Evolutionary conservation across 768 basidiomycete species (phyloP), one percentile per base, ranked within the genome.

Genomic region (Rubroboletus satanas): DNA sequence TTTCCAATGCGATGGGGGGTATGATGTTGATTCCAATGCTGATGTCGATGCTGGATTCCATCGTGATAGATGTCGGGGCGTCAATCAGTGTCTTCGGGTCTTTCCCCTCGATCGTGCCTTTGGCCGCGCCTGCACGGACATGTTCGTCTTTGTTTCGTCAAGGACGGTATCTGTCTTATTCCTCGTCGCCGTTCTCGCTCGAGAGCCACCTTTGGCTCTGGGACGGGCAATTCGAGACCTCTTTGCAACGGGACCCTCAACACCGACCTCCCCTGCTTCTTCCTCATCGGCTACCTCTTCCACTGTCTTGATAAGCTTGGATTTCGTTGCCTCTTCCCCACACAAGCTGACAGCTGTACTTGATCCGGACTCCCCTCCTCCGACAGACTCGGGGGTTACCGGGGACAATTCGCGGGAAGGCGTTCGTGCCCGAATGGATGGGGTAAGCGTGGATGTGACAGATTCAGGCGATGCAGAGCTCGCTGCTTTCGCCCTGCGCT

Each of bases 261-360:
- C 23, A 1, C 47, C 55, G 36, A 60, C 61, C 17, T 56, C 65
- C 21, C 56, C 60, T 5, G 17, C 64, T 47, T 50, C 65, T 15
- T 52, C 59, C 1, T 54, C 65, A 9, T 50, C 52, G 5, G 32
- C 59, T 7, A 49, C 50, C 23, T 59, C 59, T 21, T 56, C 66
- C 10, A 49, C 56, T 3, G 36, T 11, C 47, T 61, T 56, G 55
- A 44, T 35, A 38, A 18, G 41, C 55, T 71, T 68, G 52, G 55
- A 45, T 33, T 62, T 70, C 29, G 57, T 49, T 9, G 45, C 65
- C 15, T 62, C 68, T 46, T 68, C 70, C 5, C 60, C 69, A 33
- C 59, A 70, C 41, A 71, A 33, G 49, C 69, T 71, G 12, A 70
- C 69, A 12, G 71, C 71, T 6, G 71, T 70, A 51, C 69, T 70